phyloP scores from a whole-genome alignment of 2,329 filamentous ascomycete genomes.

The Biscogniauxia sp. region DNA sequence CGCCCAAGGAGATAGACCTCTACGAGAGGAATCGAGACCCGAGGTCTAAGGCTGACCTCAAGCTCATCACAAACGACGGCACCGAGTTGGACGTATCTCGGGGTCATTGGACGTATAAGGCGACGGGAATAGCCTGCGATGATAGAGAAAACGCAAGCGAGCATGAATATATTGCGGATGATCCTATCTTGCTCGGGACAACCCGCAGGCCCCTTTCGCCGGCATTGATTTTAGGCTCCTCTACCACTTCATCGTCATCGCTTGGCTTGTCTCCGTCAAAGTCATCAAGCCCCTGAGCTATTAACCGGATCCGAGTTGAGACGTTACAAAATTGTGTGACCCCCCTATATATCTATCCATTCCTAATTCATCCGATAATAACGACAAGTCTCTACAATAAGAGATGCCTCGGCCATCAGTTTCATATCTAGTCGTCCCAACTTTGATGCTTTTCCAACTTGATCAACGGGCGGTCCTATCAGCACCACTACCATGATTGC shows the following conservation, averaged over 20 bases:
- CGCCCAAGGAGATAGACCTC: slow-evolving; percentile 28
- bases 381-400: background rate
- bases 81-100: slow-evolving; percentile 17
- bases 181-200: slow-evolving; percentile 2
- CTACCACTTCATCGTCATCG: slow-evolving; percentile 1
- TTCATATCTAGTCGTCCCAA: background rate
- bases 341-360: background rate
- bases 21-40: slow-evolving; percentile 25
- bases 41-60: slow-evolving; percentile 17
- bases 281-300: background rate
- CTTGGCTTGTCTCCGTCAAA: slow-evolving; percentile 5
- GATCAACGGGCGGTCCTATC: background rate
- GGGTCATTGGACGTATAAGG: slow-evolving; percentile 20
- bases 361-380: background rate
- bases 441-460: background rate
- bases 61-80: slow-evolving; percentile 18
- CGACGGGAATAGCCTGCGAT: background rate
- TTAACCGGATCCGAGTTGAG: background rate
- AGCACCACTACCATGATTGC: background rate
- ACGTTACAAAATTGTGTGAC: background rate
- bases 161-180: background rate
- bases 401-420: background rate
- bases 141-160: background rate
- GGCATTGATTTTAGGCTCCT: background rate
- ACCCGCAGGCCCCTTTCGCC: background rate